Evolutionary conservation across 345 rosid species (phyloP).

Genomic region (Bruguiera gymnorhiza): DNA sequence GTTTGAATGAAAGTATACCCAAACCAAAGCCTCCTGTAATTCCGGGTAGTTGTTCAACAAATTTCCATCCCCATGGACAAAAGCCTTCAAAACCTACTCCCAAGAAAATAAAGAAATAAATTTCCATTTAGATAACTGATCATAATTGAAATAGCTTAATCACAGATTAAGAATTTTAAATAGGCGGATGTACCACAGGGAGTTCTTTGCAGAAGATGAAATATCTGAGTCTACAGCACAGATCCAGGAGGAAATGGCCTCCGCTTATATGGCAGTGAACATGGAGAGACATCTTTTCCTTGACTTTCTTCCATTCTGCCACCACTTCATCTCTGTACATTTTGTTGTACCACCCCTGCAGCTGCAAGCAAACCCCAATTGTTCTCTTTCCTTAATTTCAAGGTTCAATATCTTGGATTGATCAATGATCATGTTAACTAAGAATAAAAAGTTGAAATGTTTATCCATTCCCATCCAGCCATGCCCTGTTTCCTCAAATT

Average conservation of each 20-base stretch:
- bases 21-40: conserved; percentile 73
- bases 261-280: conserved; percentile 99
- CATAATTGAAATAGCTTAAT: no score
- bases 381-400: background rate
- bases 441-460: background rate
- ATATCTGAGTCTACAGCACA: conserved; percentile 64
- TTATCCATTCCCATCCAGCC: background rate
- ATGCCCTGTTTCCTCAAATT: background rate
- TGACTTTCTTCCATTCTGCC: conserved; percentile 97
- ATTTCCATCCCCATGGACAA: conserved; percentile 76
- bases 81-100: conserved; percentile 72
- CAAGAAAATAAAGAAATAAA: no score
- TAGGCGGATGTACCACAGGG: conserved; percentile 56
- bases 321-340: conserved; percentile 93
- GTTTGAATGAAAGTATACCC: conserved; percentile 92
- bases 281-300: conserved; percentile 89
- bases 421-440: background rate
- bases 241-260: conserved; percentile 75
- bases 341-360: conserved; percentile 88
- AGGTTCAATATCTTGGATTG: background rate
- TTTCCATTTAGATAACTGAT: no score
- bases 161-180: no score
- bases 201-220: conserved; percentile 86
- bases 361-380: conserved; percentile 37
- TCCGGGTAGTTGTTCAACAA: conserved; percentile 74